Evolutionary conservation across 1,284 basidiomycete genomes (phyloP).

Genomic region (Ceratobasidium sp.): DNA sequence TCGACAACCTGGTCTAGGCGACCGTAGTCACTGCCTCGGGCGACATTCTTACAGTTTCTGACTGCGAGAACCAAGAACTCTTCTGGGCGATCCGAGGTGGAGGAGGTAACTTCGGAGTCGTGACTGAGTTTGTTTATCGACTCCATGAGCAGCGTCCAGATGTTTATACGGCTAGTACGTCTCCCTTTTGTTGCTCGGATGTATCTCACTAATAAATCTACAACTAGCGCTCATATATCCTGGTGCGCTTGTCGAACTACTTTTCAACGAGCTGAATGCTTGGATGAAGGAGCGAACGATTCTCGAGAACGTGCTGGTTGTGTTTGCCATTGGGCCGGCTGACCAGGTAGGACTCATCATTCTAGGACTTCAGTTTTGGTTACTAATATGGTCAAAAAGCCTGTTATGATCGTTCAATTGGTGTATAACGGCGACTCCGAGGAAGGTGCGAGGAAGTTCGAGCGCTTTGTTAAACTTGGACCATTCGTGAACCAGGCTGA

Average conservation of each 20-base stretch:
- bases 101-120: slow-evolving; percentile 71
- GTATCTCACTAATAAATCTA: not conserved
- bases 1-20: slow-evolving; percentile 70
- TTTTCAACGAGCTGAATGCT: slow-evolving; percentile 35
- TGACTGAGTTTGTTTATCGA: slow-evolving; percentile 66
- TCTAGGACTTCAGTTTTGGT: not conserved
- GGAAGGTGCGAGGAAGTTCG: slow-evolving; percentile 34
- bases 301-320: not conserved
- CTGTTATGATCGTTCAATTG: slow-evolving; percentile 16
- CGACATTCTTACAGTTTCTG: slow-evolving; percentile 62
- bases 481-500: not conserved
- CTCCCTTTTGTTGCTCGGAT: too few species aligned
- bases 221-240: slow-evolving; percentile 30
- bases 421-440: slow-evolving; percentile 33
- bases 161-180: slow-evolving; percentile 16
- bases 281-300: slow-evolving; percentile 31
- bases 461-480: slow-evolving; percentile 44
- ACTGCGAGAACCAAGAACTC: slow-evolving; percentile 65
- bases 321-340: slow-evolving; percentile 13
- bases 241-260: not conserved
- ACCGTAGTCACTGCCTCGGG: slow-evolving; percentile 69
- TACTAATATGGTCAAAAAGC: slow-evolving; percentile 17
- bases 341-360: slow-evolving; percentile 27
- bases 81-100: slow-evolving; percentile 73
- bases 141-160: slow-evolving; percentile 64